Percentiles rank a stretch among this genome's conserved stretches.
Evolutionary conservation across 2,329 filamentous ascomycete species (phyloP).

Genomic region (Paracoccidioides brasiliensis): DNA sequence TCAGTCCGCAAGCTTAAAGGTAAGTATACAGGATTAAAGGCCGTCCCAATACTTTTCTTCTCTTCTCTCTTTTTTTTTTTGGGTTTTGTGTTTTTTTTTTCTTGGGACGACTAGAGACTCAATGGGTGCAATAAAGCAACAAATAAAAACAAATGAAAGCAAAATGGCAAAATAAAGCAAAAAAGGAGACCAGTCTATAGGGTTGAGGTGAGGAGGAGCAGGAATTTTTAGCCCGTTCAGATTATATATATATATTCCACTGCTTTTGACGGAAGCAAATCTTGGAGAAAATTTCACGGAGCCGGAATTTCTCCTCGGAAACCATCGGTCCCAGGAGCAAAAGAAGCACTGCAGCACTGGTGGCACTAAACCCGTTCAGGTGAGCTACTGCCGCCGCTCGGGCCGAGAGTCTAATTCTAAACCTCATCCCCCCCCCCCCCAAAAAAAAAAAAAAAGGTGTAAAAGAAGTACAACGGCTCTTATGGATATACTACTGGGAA

Average conservation of each 20-base stretch:
- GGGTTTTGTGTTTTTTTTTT: not conserved
- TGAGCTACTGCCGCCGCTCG: not conserved
- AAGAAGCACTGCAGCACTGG: not conserved
- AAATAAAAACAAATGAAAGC: slow-evolving; percentile 10
- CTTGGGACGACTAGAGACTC: slow-evolving; percentile 1
- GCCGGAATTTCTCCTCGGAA: slow-evolving; percentile 28
- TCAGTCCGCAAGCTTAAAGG: slow-evolving; percentile 3
- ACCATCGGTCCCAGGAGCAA: slow-evolving; percentile 14
- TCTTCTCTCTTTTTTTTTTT: no score
- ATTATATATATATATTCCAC: slow-evolving; percentile 8
- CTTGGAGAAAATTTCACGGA: slow-evolving; percentile 31
- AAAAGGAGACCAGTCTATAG: slow-evolving; percentile 21
- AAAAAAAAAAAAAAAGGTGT: no score
- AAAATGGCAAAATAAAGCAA: slow-evolving; percentile 13
- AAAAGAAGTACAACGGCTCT: not conserved
- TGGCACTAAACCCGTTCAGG: slow-evolving; percentile 3
- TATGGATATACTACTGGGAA: not conserved
- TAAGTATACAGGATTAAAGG: slow-evolving; percentile 1
- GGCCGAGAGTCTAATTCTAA: not conserved
- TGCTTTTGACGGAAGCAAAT: slow-evolving; percentile 13
- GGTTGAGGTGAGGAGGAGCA: slow-evolving; percentile 20
- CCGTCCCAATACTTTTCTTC: no score
- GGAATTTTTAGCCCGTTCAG: slow-evolving; percentile 10
- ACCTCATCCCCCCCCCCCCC: not conserved
- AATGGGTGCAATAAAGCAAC: slow-evolving; percentile 6